Conservation (phyloP, 2,329 filamentous ascomycete genomes). For the Eurotiales sp. region DNA sequence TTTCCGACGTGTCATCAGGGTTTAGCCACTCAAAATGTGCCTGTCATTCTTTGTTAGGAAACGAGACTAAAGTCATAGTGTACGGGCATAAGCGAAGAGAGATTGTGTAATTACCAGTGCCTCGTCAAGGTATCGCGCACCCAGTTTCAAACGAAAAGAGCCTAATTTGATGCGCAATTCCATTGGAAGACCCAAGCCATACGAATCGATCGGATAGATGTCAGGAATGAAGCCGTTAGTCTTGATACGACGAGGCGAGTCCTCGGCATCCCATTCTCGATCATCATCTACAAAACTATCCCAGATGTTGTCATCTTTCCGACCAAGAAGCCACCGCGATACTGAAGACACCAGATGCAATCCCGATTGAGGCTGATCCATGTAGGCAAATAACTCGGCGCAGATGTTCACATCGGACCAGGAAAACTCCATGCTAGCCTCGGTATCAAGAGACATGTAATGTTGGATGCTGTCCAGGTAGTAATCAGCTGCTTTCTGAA, state of each 20-base stretch:
- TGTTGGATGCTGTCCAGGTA: slow-evolving; percentile 54
- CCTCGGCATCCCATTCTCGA: slow-evolving; percentile 79
- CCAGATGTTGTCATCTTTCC: slow-evolving; percentile 73
- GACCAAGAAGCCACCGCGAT: slow-evolving; percentile 77
- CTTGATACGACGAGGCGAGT: slow-evolving; percentile 61
- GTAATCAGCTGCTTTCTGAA: slow-evolving; percentile 45
- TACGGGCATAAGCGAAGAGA: background rate
- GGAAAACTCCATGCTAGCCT: slow-evolving; percentile 46
- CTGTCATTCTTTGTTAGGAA: slow-evolving; percentile 33
- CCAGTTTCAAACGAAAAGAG: slow-evolving; percentile 71
- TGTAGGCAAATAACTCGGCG: slow-evolving; percentile 70
- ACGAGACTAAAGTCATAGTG: background rate
- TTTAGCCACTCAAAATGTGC: slow-evolving; percentile 68
- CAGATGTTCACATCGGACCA: slow-evolving; percentile 89
- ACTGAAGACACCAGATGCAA: slow-evolving; percentile 67
- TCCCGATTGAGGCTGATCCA: slow-evolving; percentile 61
- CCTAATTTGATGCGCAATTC: slow-evolving; percentile 83
- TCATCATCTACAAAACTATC: slow-evolving; percentile 67
- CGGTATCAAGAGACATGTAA: slow-evolving; percentile 42
- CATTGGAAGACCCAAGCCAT: slow-evolving; percentile 70
- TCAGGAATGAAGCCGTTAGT: slow-evolving; percentile 59
- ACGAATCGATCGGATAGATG: slow-evolving; percentile 54
- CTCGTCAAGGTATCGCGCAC: slow-evolving; percentile 60
- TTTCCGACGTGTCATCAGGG: slow-evolving; percentile 53
- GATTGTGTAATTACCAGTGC: slow-evolving; percentile 58